Conservation (phyloP, 371 early-diverging fungal genomes). For the Lichtheimia hyalospora region DNA sequence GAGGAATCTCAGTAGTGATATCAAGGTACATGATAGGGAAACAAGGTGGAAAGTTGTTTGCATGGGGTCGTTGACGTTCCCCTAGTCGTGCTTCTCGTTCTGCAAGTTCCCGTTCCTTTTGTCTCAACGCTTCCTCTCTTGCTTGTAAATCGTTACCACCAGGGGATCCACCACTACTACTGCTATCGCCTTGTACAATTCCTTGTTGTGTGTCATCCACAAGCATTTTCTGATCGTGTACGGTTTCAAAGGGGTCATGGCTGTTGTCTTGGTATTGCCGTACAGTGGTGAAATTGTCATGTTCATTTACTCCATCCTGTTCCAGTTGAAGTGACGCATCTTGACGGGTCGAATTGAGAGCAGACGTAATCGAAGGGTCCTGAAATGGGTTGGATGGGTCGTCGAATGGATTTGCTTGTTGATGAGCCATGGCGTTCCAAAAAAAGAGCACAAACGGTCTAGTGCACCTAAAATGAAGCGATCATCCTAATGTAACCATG, state of each 20-base stretch:
- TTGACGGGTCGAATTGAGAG: constrained; percentile 38
- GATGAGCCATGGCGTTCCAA: constrained; percentile 11
- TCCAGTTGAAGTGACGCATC: constrained; percentile 27
- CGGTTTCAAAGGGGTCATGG: constrained; percentile 34
- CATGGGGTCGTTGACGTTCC: constrained; percentile 50
- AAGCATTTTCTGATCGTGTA: constrained; percentile 11
- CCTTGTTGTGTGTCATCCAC: constrained; percentile 7
- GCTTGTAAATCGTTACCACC: constrained; percentile 11
- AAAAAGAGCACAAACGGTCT: neutral
- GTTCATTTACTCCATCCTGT: constrained; percentile 13
- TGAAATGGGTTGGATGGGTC: constrained; percentile 64
- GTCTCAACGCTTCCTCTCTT: constrained; percentile 63
- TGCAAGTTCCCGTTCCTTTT: constrained; percentile 66
- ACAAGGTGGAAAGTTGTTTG: constrained; percentile 85
- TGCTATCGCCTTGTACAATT: neutral
- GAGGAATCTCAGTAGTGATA: constrained; percentile 75
- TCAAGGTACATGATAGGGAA: constrained; percentile 83
- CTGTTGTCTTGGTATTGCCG: constrained; percentile 35
- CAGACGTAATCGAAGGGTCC: constrained; percentile 57
- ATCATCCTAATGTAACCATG: too few relatives aligned
- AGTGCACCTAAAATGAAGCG: neutral
- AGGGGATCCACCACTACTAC: constrained; percentile 2
- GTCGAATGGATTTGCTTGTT: constrained; percentile 47
- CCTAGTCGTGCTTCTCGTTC: constrained; percentile 65
- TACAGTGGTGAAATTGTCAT: constrained; percentile 33